phyloP scores from a whole-genome alignment of 768 basidiomycete genomes.

The Hypholoma fasciculare region DNA sequence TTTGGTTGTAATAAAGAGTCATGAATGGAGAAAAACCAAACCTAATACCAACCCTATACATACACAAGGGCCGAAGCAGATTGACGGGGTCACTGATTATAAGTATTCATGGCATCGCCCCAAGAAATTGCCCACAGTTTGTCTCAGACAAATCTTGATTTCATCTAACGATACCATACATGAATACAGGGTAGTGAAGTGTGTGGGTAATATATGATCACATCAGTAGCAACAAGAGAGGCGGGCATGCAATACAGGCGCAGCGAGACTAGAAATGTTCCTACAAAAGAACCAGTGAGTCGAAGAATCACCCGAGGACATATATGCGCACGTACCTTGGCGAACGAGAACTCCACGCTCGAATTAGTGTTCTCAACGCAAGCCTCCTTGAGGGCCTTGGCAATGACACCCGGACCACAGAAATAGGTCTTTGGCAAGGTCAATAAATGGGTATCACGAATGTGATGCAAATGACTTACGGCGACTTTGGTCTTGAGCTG shows the following conservation, averaged over 20 bases:
- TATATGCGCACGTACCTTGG: conserved; percentile 52
- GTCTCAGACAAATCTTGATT: background rate
- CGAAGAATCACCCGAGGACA: background rate
- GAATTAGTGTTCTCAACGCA: conserved; percentile 53
- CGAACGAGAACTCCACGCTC: conserved; percentile 74
- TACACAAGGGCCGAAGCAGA: too few species aligned
- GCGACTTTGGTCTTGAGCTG: conserved; percentile 84
- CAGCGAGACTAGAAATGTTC: conserved; percentile 52
- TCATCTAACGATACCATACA: too few species aligned
- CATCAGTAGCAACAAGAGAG: conserved; percentile 2
- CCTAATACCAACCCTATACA: background rate
- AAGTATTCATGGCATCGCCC: too few species aligned
- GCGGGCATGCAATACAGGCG: conserved; percentile 10
- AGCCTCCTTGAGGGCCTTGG: conserved; percentile 76
- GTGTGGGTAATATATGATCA: background rate
- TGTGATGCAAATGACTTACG: conserved; percentile 42
- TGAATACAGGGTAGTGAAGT: background rate
- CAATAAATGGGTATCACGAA: conserved; percentile 4
- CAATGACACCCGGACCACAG: conserved; percentile 79
- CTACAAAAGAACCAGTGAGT: conserved; percentile 26
- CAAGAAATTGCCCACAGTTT: background rate
- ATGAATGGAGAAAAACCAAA: too few species aligned
- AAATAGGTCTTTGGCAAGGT: conserved; percentile 69
- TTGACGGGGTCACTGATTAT: too few species aligned
- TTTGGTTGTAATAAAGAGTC: too few species aligned